Percentiles rank a stretch among this genome's conserved stretches.
Conservation (phyloP, 2,329 filamentous ascomycete genomes). For the Fusarium graminum region DNA sequence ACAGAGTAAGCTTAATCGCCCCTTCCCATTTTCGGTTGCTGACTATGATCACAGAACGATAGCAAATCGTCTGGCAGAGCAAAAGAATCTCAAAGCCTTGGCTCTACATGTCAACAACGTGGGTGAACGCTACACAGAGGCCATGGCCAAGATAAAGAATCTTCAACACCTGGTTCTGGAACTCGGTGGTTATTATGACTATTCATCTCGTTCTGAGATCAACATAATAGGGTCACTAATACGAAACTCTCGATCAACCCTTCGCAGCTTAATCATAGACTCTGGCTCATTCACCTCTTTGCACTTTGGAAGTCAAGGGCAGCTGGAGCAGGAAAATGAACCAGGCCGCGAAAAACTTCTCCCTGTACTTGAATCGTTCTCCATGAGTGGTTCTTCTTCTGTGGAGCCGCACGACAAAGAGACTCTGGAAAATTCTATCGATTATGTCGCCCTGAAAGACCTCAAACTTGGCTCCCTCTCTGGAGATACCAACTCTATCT, state of each 20-base stretch:
- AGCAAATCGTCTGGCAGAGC: conserved; percentile 17
- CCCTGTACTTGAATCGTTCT: conserved; percentile 22
- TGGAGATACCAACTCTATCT: neutral
- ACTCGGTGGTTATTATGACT: neutral
- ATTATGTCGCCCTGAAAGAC: conserved; percentile 25
- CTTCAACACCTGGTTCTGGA: conserved; percentile 29
- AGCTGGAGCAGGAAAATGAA: neutral
- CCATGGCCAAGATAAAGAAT: conserved; percentile 24
- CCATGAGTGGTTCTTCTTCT: neutral
- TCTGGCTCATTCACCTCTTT: neutral
- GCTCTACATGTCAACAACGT: neutral
- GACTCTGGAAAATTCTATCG: conserved; percentile 12
- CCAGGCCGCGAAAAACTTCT: neutral
- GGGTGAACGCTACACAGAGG: neutral
- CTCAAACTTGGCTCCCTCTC: conserved; percentile 2
- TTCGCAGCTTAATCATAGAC: neutral
- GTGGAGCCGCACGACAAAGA: neutral
- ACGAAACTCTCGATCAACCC: conserved; percentile 28
- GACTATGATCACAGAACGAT: conserved; percentile 20
- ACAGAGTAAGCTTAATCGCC: conserved; percentile 22
- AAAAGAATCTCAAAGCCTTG: conserved; percentile 32
- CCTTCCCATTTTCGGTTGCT: neutral
- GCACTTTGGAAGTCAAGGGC: conserved; percentile 9
- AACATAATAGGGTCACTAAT: conserved; percentile 4
- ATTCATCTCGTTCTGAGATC: too few relatives aligned